phyloP scores from a whole-genome alignment of 2,329 filamentous ascomycete species.

The Fusarium virguliforme region DNA sequence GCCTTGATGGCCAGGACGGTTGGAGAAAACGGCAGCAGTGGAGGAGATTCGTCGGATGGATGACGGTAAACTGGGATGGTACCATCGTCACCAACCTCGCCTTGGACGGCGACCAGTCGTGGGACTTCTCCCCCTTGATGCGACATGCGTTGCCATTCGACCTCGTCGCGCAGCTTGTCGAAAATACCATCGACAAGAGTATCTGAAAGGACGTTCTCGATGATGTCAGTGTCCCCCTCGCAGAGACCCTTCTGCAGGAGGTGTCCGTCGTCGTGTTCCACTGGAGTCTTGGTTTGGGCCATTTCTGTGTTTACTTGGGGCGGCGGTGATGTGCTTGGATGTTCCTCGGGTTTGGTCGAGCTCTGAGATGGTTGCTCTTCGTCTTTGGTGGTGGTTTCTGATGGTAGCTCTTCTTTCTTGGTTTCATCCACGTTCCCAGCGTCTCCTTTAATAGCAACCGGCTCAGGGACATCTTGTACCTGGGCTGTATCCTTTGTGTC shows the following conservation, averaged over 20 bases:
- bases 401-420: slow-evolving; percentile 12
- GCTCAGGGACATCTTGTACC: slow-evolving; percentile 11
- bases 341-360: slow-evolving; percentile 8
- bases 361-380: neutral
- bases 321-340: slow-evolving; percentile 14
- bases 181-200: slow-evolving; percentile 75
- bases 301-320: slow-evolving; percentile 17
- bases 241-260: slow-evolving; percentile 72
- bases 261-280: slow-evolving; percentile 21
- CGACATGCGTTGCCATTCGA: slow-evolving; percentile 92
- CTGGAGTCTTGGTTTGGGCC: slow-evolving; percentile 22
- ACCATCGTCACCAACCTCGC: slow-evolving; percentile 77
- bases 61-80: slow-evolving; percentile 94
- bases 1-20: slow-evolving; percentile 78
- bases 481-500: slow-evolving; percentile 9
- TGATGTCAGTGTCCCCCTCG: slow-evolving; percentile 85
- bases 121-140: slow-evolving; percentile 94
- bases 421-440: slow-evolving; percentile 6
- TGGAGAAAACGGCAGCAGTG: slow-evolving; percentile 81
- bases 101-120: slow-evolving; percentile 91
- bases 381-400: slow-evolving; percentile 15
- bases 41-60: slow-evolving; percentile 89
- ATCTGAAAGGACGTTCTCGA: slow-evolving; percentile 77
- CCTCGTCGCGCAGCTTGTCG: slow-evolving; percentile 78
- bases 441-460: slow-evolving; percentile 33